A percentile compares a stretch with the other conserved stretches of the same genome.
These are phyloP conservation scores for Vanderwaltozyma verrucispora DNA, from an alignment of 805 yeast genomes.

Conservation along the genomic window DNA sequence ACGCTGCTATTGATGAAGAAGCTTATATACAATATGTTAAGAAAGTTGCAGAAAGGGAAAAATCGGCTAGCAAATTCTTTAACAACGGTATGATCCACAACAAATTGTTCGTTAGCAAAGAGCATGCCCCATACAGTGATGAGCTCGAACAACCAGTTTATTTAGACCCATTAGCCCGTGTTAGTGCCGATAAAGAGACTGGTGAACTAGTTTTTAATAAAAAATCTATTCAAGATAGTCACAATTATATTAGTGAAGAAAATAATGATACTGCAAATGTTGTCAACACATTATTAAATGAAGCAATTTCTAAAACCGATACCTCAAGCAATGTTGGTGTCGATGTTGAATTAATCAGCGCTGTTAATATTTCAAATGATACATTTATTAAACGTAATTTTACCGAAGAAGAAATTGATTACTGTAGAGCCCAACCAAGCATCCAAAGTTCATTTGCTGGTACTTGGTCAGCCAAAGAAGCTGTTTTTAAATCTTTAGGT, in stretches of 20 bases:
- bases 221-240: slow-evolving; percentile 39
- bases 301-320: slow-evolving; percentile 23
- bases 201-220: slow-evolving; percentile 39
- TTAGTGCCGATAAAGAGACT: slow-evolving; percentile 12
- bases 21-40: slow-evolving; percentile 61
- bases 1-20: slow-evolving; percentile 62
- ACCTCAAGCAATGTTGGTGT: slow-evolving; percentile 73
- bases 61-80: slow-evolving; percentile 86
- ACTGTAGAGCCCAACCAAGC: slow-evolving; percentile 63
- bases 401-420: slow-evolving; percentile 67
- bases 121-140: slow-evolving; percentile 82
- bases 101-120: slow-evolving; percentile 87
- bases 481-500: slow-evolving; percentile 92
- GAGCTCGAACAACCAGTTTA: slow-evolving; percentile 85
- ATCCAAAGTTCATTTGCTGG: slow-evolving; percentile 93
- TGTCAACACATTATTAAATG: slow-evolving; percentile 43
- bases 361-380: slow-evolving; percentile 77
- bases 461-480: slow-evolving; percentile 99
- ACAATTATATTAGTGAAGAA: slow-evolving; percentile 33
- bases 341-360: slow-evolving; percentile 82
- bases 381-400: slow-evolving; percentile 90
- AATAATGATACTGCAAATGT: slow-evolving; percentile 51
- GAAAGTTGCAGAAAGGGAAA: slow-evolving; percentile 73
- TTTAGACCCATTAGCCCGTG: slow-evolving; percentile 85
- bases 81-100: slow-evolving; percentile 89